Evolutionary conservation across 1,284 basidiomycete genomes (phyloP).

Genomic region (Veloporphyrellus conicus): DNA sequence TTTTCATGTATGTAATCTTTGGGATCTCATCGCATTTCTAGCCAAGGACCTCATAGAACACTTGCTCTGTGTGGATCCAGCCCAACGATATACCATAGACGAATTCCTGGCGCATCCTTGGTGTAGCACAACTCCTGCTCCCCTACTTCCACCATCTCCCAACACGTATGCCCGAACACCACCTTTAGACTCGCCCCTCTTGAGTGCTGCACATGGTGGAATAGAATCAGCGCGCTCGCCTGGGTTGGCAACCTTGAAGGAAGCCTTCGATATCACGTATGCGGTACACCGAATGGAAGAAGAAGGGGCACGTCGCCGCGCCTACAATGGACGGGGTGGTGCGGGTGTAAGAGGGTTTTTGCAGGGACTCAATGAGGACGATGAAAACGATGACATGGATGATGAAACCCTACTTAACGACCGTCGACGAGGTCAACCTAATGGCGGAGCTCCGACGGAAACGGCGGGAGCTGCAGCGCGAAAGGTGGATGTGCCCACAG

Average conservation of each 20-base stretch:
- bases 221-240: conserved; percentile 80
- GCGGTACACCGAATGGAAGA: conserved; percentile 99
- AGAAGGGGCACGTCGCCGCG: conserved; percentile 83
- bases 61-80: conserved; percentile 92
- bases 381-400: conserved; percentile 55
- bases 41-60: conserved; percentile 96
- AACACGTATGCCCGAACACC: conserved; percentile 43
- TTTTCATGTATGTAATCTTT: not conserved
- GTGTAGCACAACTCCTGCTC: conserved; percentile 71
- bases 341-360: conserved; percentile 81
- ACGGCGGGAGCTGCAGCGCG: conserved; percentile 35
- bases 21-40: conserved; percentile 33
- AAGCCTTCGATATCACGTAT: conserved; percentile 98
- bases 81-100: conserved; percentile 94
- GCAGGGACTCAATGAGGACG: conserved; percentile 88
- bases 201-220: conserved; percentile 74
- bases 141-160: conserved; percentile 60
- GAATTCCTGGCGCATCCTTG: conserved; percentile 97
- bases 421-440: conserved; percentile 45
- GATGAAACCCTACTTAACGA: conserved; percentile 46
- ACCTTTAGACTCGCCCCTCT: conserved; percentile 87
- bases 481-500: conserved; percentile 29
- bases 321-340: conserved; percentile 72
- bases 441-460: conserved; percentile 31
- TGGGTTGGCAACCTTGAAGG: conserved; percentile 87